Evolutionary conservation across 805 yeast genomes (phyloP).

Genomic region (Candida ficus): DNA sequence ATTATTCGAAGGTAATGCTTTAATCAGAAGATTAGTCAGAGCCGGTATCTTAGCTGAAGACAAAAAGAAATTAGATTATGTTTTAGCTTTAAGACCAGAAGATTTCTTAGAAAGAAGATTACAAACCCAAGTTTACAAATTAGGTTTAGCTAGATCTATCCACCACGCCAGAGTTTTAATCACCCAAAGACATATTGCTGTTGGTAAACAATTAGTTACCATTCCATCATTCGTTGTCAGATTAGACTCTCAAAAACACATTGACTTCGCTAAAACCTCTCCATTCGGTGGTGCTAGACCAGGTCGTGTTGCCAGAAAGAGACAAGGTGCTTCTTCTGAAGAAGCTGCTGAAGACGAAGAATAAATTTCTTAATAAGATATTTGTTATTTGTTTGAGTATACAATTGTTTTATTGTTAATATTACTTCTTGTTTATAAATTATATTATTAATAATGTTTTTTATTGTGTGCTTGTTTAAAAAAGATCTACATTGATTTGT

Average conservation of each 20-base stretch:
- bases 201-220: conserved; percentile 98
- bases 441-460: conserved; percentile 1
- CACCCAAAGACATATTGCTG: conserved; percentile 98
- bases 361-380: conserved; percentile 36
- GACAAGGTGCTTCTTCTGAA: conserved; percentile 50
- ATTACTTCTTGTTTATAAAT: background rate
- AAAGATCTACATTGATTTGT: background rate
- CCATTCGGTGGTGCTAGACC: conserved; percentile 99
- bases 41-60: conserved; percentile 98
- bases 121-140: conserved; percentile 99
- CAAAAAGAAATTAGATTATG: conserved; percentile 99
- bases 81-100: conserved; percentile 94
- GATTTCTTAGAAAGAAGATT: conserved; percentile 99
- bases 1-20: conserved; percentile 99
- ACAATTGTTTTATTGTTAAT: conserved; percentile 3
- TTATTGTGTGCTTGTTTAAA: conserved; percentile 3
- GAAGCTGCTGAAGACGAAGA: conserved; percentile 77
- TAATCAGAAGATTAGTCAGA: conserved; percentile 99
- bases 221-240: conserved; percentile 99
- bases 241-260: conserved; percentile 99
- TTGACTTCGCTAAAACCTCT: conserved; percentile 97
- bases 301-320: conserved; percentile 95
- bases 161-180: conserved; percentile 99
- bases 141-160: conserved; percentile 98
- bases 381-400: conserved; percentile 6